Percentiles rank a stretch among this genome's conserved stretches.
phyloP scores from a whole-genome alignment of 768 basidiomycete genomes.

The Sarcodon sp. region DNA sequence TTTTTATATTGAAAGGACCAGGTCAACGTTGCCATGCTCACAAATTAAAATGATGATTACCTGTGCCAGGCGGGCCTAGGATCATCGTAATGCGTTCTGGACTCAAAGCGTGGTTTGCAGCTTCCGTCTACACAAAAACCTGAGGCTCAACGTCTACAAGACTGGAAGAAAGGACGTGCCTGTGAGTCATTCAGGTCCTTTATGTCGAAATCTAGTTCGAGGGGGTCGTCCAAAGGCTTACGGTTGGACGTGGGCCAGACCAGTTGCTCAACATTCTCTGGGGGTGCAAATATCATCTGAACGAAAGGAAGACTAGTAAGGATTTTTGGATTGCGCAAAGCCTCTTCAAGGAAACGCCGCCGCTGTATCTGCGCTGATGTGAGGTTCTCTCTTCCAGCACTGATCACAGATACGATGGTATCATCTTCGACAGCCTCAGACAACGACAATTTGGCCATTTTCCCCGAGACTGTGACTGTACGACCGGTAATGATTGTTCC shows the following conservation, averaged over 20 bases:
- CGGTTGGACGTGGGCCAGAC: background rate
- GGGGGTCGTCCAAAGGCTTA: background rate
- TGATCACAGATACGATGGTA: background rate
- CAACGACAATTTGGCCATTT: too few species aligned
- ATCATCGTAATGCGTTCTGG: conserved; percentile 19
- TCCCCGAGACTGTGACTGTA: too few species aligned
- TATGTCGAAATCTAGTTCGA: background rate
- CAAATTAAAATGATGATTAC: background rate
- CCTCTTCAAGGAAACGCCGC: background rate
- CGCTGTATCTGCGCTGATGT: background rate
- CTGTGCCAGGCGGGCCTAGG: conserved; percentile 19
- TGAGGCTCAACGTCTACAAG: too few species aligned
- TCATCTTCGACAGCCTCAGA: background rate
- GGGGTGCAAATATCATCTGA: background rate
- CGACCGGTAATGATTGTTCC: too few species aligned
- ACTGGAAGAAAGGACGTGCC: conserved; percentile 14
- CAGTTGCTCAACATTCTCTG: background rate
- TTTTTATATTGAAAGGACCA: background rate
- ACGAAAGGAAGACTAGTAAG: background rate
- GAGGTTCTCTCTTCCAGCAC: background rate
- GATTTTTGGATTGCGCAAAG: background rate
- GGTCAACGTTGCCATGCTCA: background rate
- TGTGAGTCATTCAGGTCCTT: conserved; percentile 26
- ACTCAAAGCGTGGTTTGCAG: conserved; percentile 23
- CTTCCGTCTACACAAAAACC: background rate